Base-by-base conservation (phyloP, 495 filamentous ascomycete genomes). In the Penicillium egyptiacum region DNA sequence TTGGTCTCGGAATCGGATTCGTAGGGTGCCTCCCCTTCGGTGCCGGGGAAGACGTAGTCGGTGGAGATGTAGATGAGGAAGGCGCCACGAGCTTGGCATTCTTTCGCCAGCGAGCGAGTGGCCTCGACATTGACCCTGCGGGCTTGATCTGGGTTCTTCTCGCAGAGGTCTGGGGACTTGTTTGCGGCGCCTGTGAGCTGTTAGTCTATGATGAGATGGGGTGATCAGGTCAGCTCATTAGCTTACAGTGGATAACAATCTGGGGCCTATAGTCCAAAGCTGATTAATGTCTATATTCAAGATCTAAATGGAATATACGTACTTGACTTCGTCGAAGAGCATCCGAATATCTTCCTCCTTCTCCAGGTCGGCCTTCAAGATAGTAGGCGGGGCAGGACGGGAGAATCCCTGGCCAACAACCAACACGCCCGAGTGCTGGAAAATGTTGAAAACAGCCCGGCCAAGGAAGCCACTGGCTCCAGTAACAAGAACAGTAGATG, bases 21-120 rank as follows among this genome's bases (percentile, higher is more conserved):
- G 69, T 96, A 96, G 4, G 92, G 92, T 12, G 92, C 92, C 25
- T 93, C 87, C n/a, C 91, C 89, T 30, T 85, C 86, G 19, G 62
- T 78, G 16, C 92, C 92, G 1, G 91, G 75, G 67, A 97, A 97
- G 42, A 97, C 91, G 69, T 97, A 97, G 75, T 97, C 92, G 40
- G 92, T 96, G 0, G 90, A 94, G 67, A 97, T 96, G 78, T 96
- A 96, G 67, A 96, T 83, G 30, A 96, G 79, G 48, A 96, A 68
- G 58, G 86, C 83, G n/a, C 70, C 71, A 11, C 84, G 82, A 16
- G 74, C 62, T 17, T 84, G 80, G 63, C 88, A 87, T 31, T 85
- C 76, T 28, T 80, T 71, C 19, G 92, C 91, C 19, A 97, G 83
- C 20, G 66, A 62, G 30, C 78, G 75, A 16, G 89, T 84, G 10